Evolutionary conservation across 2,329 filamentous ascomycete species (phyloP), one percentile per base, ranked within the genome.

Genomic region (Triangularia setosa): DNA sequence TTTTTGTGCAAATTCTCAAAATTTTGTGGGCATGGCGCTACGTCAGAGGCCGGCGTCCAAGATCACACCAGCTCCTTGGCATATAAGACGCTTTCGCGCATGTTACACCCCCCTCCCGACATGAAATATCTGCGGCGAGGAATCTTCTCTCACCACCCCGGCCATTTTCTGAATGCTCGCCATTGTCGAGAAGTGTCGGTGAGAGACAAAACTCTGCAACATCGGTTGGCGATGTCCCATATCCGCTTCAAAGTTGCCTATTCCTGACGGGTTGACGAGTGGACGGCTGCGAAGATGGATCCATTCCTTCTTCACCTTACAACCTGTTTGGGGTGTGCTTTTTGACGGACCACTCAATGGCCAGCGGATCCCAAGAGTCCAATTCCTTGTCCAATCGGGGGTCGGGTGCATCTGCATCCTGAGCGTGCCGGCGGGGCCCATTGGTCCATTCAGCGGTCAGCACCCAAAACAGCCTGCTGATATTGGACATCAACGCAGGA

Each of bases 401-500:
- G 56, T 18, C 58, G 35, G 35, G 18, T 27, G 35, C 35, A 40
- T 60, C 53, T 68, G 66, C 65, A 67, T 65, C 64, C 67, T 60
- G 52, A 62, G 35, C 57, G 44, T 61, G 59, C 59, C 48, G 61
- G 24, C 23, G 24, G 52, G 63, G 58, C 35, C 30, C 53, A 69
- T 69, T 69, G 67, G 59, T n/a, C 67, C 64, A 66, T 61, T 53
- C 60, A 67, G 60, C 55, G 54, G 48, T 57, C 60, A 28, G 56
- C 53, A 59, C 62, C 65, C 57, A 64, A n/a, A 64, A 68, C 59
- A 65, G 61, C 58, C 63, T 58, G 63, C 62, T 64, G 64, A 68
- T 59, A 67, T 72, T 72, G 69, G 71, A 71, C 71, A 72, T 67
- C 70, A 71, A 66, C 68, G 70, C 70, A 72, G 65, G 61, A 65